Evolutionary conservation across 768 basidiomycete species (phyloP), one percentile per base, ranked within the genome.

Genomic region (Strobilomyces dryophilus): DNA sequence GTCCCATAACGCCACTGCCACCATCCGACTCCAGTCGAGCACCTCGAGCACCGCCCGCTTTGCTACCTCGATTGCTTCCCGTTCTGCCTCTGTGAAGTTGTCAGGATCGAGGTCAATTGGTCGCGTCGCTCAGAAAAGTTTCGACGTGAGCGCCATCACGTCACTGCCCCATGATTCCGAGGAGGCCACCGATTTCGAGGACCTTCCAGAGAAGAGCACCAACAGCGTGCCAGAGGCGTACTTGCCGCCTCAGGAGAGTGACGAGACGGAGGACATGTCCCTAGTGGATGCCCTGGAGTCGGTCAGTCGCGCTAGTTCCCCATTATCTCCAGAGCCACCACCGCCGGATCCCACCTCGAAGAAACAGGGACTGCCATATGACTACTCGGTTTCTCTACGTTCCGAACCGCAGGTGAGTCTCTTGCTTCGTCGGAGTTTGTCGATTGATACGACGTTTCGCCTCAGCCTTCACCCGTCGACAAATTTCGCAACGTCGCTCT

Each of bases 401-500:
- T 77, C 85, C 5, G 85, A 87, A 56, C 73, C 79, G 41, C 79
- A 82, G 73, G 86, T 81, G 57, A 41, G 74, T 66, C 29, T 41
- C 40, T 42, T 42, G 29, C 42, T 35, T 29, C 47, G 41, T 35
- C 17, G 26, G 4, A 5, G 39, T 18, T 46, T 47, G n/a, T 56
- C n/a, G 18, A 34, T 34, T 24, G 29, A 54, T 43, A 31, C 11
- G 18, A 53, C 15, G 27, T n/a, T 44, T 40, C n/a, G 2, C 3
- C n/a, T 21, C n/a, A 88, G 85, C 69, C 74, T 12, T 85, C 85
- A 12, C 82, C 84, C 12, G 74, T 77, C 39, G 77, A 83, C 55
- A 85, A 79, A 55, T 83, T 77, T 65, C 81, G 82, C 10, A 83
- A 87, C 61, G 79, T 87, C 26, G 76, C 79, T 12, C 57, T 84